phyloP scores from a whole-genome alignment of 2,329 filamentous ascomycete genomes.

The Fusarium sterilihyphosum region DNA sequence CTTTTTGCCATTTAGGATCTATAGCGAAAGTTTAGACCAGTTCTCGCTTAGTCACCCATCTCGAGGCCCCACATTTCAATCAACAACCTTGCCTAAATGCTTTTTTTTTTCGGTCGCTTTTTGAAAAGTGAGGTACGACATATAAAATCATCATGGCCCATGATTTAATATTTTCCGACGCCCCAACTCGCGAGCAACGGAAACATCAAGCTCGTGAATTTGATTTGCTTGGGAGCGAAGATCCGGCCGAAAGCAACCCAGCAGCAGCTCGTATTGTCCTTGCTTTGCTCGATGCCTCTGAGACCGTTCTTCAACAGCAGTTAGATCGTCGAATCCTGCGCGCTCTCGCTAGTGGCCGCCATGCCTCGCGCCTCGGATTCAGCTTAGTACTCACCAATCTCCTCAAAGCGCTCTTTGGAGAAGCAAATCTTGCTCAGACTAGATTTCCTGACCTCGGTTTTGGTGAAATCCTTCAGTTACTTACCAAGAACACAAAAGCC shows the following conservation, averaged over 20 bases:
- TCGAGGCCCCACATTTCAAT: not conserved
- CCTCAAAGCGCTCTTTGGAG: constrained; percentile 74
- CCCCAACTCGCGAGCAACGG: not conserved
- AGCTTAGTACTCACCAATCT: constrained; percentile 89
- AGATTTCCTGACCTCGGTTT: constrained; percentile 52
- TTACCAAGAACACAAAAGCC: constrained; percentile 65
- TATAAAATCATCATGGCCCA: not conserved
- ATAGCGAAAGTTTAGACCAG: not conserved
- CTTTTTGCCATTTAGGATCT: not conserved
- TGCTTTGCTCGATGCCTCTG: constrained; percentile 59
- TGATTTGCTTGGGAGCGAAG: constrained; percentile 69
- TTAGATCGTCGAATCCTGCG: constrained; percentile 78
- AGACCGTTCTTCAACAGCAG: constrained; percentile 66
- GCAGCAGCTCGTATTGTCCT: constrained; percentile 26
- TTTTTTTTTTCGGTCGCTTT: not conserved
- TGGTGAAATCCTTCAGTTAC: constrained; percentile 42
- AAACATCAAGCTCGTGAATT: not conserved
- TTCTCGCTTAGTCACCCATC: not conserved
- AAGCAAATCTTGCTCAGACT: constrained; percentile 53
- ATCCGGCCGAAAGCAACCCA: constrained; percentile 62
- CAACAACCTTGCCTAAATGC: not conserved
- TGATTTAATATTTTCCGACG: not conserved
- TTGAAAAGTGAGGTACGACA: not conserved
- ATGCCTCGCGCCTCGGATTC: constrained; percentile 88
- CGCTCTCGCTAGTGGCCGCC: constrained; percentile 88